phyloP scores from a whole-genome alignment of 2,329 filamentous ascomycete species.

The Ascochyta viciae-villosae region DNA sequence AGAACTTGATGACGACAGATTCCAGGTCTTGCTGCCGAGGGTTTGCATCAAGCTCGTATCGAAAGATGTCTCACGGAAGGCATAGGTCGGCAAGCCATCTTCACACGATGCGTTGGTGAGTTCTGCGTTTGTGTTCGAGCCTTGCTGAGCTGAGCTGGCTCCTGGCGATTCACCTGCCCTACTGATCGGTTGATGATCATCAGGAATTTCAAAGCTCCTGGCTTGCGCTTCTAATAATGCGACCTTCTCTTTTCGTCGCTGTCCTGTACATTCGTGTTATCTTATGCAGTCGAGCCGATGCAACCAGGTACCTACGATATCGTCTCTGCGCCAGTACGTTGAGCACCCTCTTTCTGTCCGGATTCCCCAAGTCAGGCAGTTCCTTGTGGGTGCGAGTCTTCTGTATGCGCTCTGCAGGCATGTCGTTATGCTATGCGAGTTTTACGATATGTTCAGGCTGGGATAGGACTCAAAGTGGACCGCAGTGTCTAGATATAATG shows the following conservation, averaged over 20 bases:
- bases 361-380: conserved; percentile 35
- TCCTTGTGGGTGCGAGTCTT: conserved; percentile 29
- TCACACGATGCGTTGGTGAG: background rate
- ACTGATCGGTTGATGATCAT: background rate
- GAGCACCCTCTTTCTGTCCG: conserved; percentile 40
- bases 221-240: conserved; percentile 35
- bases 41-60: background rate
- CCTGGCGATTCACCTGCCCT: background rate
- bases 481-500: conserved; percentile 11
- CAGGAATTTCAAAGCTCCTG: conserved; percentile 1
- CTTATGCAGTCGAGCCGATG: background rate
- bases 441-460: conserved; percentile 17
- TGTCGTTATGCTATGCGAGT: conserved; percentile 23
- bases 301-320: conserved; percentile 31
- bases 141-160: background rate
- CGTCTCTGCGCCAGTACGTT: conserved; percentile 42
- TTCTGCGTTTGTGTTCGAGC: background rate
- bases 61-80: background rate
- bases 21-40: background rate
- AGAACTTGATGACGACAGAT: background rate
- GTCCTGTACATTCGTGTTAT: conserved; percentile 21
- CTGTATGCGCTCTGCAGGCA: conserved; percentile 29
- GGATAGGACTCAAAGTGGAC: background rate
- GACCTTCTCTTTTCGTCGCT: conserved; percentile 35
- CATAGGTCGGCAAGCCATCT: background rate